Evolutionary conservation across 2,329 filamentous ascomycete species (phyloP).

Genomic region (Botrytis paeoniae): DNA sequence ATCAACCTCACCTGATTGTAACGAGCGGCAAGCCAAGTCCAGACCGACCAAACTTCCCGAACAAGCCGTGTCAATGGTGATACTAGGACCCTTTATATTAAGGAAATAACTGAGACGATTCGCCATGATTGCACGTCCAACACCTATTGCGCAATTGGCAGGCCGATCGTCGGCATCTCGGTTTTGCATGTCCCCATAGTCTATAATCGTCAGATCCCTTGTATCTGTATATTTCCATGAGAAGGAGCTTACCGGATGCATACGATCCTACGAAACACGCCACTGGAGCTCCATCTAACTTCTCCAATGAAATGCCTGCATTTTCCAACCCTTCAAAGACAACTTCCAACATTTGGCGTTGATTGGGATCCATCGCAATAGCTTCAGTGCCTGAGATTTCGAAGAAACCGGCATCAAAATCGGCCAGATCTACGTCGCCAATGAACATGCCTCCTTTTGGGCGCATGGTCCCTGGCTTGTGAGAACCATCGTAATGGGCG

Average conservation of each 20-base stretch:
- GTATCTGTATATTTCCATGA: background rate
- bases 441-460: conserved; percentile 64
- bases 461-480: conserved; percentile 67
- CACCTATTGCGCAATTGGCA: conserved; percentile 17
- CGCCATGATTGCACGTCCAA: conserved; percentile 40
- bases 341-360: conserved; percentile 49
- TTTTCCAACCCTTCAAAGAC: conserved; percentile 58
- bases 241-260: conserved; percentile 4
- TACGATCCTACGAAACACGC: conserved; percentile 23
- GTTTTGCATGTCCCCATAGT: conserved; percentile 23
- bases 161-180: conserved; percentile 25
- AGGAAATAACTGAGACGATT: conserved; percentile 53
- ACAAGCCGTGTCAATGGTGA: conserved; percentile 59
- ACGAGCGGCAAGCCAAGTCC: conserved; percentile 39
- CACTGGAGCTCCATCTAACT: conserved; percentile 18
- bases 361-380: conserved; percentile 40
- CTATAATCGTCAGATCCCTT: conserved; percentile 25
- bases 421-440: conserved; percentile 36
- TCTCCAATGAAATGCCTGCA: conserved; percentile 24
- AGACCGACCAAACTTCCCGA: conserved; percentile 54
- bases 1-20: conserved; percentile 40
- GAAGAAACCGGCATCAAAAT: conserved; percentile 44
- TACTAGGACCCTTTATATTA: conserved; percentile 54
- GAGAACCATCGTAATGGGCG: conserved; percentile 61
- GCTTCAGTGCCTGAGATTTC: conserved; percentile 40